These are phyloP conservation scores for Penicillium egyptiacum DNA, from an alignment of 495 filamentous ascomycete species.

Conservation along the genomic window DNA sequence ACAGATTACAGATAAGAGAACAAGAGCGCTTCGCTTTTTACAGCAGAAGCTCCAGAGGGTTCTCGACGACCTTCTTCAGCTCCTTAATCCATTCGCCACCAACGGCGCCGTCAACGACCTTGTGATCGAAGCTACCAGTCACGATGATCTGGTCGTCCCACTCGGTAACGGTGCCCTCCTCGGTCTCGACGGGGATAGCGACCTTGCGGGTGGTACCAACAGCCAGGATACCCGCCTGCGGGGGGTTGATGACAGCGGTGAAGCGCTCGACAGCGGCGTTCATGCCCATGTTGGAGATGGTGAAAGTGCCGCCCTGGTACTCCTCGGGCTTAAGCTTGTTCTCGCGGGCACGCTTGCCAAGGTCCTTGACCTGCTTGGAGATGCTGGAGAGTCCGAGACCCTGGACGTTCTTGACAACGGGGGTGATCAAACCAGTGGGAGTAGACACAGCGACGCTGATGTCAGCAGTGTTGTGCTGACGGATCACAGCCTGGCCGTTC, in stretches of 20 bases:
- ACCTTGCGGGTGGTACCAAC: constrained; percentile 96
- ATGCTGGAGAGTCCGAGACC: constrained; percentile 81
- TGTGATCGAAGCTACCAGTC: constrained; percentile 96
- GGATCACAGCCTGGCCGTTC: constrained; percentile 75
- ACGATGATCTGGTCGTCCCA: constrained; percentile 98
- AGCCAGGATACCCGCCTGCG: constrained; percentile 93
- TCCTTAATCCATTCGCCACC: constrained; percentile 96
- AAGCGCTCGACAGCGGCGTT: constrained; percentile 94
- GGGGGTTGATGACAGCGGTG: constrained; percentile 99
- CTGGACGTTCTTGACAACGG: constrained; percentile 88
- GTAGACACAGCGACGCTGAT: constrained; percentile 94
- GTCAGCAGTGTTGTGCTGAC: constrained; percentile 87
- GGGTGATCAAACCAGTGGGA: constrained; percentile 92
- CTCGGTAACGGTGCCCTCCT: constrained; percentile 77
- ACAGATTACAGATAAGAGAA: constrained; percentile 39
- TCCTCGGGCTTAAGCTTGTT: constrained; percentile 99
- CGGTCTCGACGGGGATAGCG: constrained; percentile 78
- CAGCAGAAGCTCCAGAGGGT: constrained; percentile 89
- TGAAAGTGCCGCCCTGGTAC: constrained; percentile 98
- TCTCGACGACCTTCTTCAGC: constrained; percentile 96
- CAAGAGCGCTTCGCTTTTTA: constrained; percentile 43
- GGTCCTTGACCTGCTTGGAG: constrained; percentile 85
- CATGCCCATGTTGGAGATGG: constrained; percentile 99
- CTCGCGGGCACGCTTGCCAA: constrained; percentile 92
- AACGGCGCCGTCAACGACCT: constrained; percentile 89